Conservation (phyloP, 2,329 filamentous ascomycete genomes). For the Phaeosphaeria sp. region DNA sequence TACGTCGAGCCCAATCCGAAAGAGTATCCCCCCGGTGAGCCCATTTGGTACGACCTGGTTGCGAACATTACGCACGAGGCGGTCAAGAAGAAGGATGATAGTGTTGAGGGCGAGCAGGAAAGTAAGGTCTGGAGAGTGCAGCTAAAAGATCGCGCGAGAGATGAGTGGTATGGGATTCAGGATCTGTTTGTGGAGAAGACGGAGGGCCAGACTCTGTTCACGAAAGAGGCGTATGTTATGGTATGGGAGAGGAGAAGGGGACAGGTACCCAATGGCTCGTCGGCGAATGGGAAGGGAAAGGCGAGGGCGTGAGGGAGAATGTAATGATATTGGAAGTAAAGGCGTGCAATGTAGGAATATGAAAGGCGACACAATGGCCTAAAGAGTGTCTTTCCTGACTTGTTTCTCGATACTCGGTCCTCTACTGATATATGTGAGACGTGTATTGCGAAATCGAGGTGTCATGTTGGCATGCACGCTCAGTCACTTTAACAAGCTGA, state of each 20-base stretch:
- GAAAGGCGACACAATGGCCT: neutral
- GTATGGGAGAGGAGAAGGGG: slow-evolving; percentile 85
- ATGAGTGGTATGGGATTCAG: slow-evolving; percentile 92
- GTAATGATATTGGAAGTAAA: neutral
- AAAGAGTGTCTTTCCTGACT: too few species aligned
- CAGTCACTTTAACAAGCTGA: too few species aligned
- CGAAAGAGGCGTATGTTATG: slow-evolving; percentile 94
- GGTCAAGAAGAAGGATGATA: slow-evolving; percentile 76
- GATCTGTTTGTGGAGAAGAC: slow-evolving; percentile 92
- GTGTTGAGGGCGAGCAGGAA: slow-evolving; percentile 87
- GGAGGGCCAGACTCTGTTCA: slow-evolving; percentile 86
- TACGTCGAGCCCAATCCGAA: slow-evolving; percentile 88
- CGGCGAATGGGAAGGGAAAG: slow-evolving; percentile 24
- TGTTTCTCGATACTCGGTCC: too few species aligned
- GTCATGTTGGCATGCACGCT: too few species aligned
- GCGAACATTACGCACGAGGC: slow-evolving; percentile 93
- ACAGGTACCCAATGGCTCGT: slow-evolving; percentile 8
- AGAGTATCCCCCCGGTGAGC: slow-evolving; percentile 74
- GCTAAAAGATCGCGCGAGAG: slow-evolving; percentile 77
- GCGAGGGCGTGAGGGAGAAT: slow-evolving; percentile 2
- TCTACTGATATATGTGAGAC: too few species aligned
- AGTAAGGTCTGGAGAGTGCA: slow-evolving; percentile 97
- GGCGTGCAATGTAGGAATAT: neutral
- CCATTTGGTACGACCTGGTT: slow-evolving; percentile 93
- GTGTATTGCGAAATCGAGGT: too few species aligned